phyloP scores from a whole-genome alignment of 2,329 filamentous ascomycete genomes.

The Alternaria gaisen region DNA sequence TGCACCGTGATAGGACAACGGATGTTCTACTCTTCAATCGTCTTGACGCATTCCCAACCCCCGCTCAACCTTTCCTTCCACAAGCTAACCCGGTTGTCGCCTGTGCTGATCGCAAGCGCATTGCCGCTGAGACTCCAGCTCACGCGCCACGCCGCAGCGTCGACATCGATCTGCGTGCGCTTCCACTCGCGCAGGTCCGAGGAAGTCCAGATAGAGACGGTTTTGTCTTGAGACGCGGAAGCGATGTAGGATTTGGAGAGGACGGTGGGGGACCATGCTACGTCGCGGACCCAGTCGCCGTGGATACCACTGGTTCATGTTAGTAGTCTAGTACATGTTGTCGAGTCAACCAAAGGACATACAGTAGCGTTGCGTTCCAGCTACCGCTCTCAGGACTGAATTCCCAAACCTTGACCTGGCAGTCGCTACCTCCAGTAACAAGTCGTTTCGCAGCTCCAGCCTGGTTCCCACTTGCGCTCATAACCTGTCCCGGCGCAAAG shows the following conservation, averaged over 20 bases:
- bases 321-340: background rate
- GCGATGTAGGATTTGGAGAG: constrained; percentile 97
- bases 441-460: constrained; percentile 74
- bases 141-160: constrained; percentile 90
- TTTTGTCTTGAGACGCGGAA: constrained; percentile 94
- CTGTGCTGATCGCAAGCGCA: constrained; percentile 89
- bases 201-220: constrained; percentile 92
- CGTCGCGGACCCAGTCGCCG: constrained; percentile 95
- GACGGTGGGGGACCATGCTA: constrained; percentile 95
- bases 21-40: constrained; percentile 78
- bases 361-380: constrained; percentile 65
- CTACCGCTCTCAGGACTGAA: constrained; percentile 66
- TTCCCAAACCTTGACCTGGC: constrained; percentile 91
- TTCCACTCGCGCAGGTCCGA: constrained; percentile 72
- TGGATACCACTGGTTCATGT: constrained; percentile 73
- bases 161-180: constrained; percentile 85
- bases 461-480: constrained; percentile 71
- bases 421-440: constrained; percentile 94
- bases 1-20: too few relatives aligned
- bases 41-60: constrained; percentile 97
- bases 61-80: constrained; percentile 99
- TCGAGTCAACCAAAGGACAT: background rate
- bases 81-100: constrained; percentile 94
- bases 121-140: constrained; percentile 99
- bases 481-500: constrained; percentile 81